Conservation (phyloP, 306 rosid species). For the Rosa rugosa region DNA sequence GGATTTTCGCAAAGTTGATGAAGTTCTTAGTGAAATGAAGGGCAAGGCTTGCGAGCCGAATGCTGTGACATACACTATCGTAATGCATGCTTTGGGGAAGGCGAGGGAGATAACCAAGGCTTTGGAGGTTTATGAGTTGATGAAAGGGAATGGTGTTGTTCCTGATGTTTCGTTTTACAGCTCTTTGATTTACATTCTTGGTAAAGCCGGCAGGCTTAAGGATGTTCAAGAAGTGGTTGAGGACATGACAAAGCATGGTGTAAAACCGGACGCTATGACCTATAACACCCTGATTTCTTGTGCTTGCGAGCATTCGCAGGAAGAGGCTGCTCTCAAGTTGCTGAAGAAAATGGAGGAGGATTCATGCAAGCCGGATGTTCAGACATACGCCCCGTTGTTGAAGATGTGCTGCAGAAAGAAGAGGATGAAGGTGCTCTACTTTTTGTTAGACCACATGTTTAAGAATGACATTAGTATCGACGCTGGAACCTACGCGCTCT, state of each 20-base stretch:
- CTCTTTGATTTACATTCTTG: constrained; percentile 25
- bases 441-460: constrained; percentile 78
- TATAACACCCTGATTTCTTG: constrained; percentile 60
- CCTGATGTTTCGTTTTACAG: constrained; percentile 28
- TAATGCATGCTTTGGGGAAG: constrained; percentile 36
- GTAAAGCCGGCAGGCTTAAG: constrained; percentile 31
- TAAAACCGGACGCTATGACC: constrained; percentile 41
- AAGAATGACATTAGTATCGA: constrained; percentile 60
- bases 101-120: constrained; percentile 30
- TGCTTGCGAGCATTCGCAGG: constrained; percentile 64
- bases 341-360: constrained; percentile 78
- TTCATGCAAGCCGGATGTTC: constrained; percentile 49
- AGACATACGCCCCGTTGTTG: constrained; percentile 74
- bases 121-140: constrained; percentile 23
- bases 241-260: constrained; percentile 25
- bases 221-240: constrained; percentile 22
- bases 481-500: constrained; percentile 52
- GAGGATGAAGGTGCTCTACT: constrained; percentile 73
- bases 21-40: constrained; percentile 74
- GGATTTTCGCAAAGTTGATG: constrained; percentile 69
- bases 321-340: constrained; percentile 80
- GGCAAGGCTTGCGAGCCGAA: constrained; percentile 76
- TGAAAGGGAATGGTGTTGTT: constrained; percentile 20
- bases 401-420: constrained; percentile 84
- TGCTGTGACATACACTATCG: constrained; percentile 28